A percentile compares a stretch with the other conserved stretches of the same genome.
These are phyloP conservation scores for Termitomyces sp. DNA, from an alignment of 768 basidiomycete species.

Conservation along the genomic window DNA sequence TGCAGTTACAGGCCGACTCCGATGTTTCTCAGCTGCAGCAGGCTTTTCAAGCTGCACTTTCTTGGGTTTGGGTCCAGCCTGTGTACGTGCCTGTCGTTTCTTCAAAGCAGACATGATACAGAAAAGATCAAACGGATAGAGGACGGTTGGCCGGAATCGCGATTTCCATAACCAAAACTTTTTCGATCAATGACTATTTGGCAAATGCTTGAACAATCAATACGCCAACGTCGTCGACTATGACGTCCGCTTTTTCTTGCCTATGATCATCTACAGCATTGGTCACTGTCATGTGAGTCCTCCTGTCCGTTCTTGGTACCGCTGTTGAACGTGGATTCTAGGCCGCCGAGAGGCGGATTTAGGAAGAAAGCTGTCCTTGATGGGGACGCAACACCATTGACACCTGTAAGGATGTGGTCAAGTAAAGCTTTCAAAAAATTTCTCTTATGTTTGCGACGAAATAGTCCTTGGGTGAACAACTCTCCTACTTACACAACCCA, in stretches of 20 bases:
- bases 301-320: background rate
- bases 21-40: constrained; percentile 17
- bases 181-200: constrained; percentile 8
- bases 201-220: constrained; percentile 4
- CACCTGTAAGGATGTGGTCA: constrained; percentile 29
- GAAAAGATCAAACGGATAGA: background rate
- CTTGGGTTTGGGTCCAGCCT: constrained; percentile 46
- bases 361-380: constrained; percentile 35
- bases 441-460: background rate
- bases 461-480: constrained; percentile 67
- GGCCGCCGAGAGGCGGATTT: constrained; percentile 40
- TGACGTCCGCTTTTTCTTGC: background rate
- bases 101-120: constrained; percentile 36
- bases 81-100: constrained; percentile 45
- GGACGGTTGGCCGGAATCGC: background rate
- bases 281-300: background rate
- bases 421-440: background rate
- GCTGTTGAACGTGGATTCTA: constrained; percentile 9
- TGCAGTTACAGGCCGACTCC: constrained; percentile 57
- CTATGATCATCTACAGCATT: background rate
- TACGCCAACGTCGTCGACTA: background rate
- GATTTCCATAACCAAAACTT: constrained; percentile 9
- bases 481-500: constrained; percentile 65
- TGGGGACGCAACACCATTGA: constrained; percentile 37
- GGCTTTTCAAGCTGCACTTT: constrained; percentile 42